Evolutionary conservation across 257 asterid genomes (phyloP).

Genomic region (Nicotiana obtusifolia): DNA sequence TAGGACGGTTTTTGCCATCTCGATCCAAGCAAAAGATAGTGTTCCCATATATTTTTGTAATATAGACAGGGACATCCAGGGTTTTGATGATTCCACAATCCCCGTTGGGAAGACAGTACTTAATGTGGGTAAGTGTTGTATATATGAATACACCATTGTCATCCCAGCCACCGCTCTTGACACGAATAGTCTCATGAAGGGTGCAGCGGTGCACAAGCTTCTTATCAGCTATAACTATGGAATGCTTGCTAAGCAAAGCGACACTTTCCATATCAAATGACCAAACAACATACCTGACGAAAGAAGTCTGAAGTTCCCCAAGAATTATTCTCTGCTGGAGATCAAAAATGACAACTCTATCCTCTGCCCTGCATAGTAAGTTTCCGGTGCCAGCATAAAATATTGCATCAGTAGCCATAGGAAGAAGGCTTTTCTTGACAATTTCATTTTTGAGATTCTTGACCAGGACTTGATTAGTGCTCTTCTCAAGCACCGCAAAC

Average conservation of each 20-base stretch:
- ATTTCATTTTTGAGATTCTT: slow-evolving; percentile 78
- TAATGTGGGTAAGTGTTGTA: slow-evolving; percentile 87
- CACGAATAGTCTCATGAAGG: slow-evolving; percentile 95
- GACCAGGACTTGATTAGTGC: slow-evolving; percentile 69
- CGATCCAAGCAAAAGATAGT: slow-evolving; percentile 95
- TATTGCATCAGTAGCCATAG: slow-evolving; percentile 80
- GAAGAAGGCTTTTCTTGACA: slow-evolving; percentile 64
- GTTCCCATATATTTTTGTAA: slow-evolving; percentile 76
- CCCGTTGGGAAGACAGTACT: slow-evolving; percentile 95
- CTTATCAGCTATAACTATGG: slow-evolving; percentile 87
- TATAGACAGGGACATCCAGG: slow-evolving; percentile 80
- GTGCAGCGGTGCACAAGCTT: slow-evolving; percentile 91
- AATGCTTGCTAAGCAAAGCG: slow-evolving; percentile 91
- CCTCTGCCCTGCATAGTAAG: slow-evolving; percentile 94
- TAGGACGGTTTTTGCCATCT: slow-evolving; percentile 86
- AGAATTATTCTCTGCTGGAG: slow-evolving; percentile 78
- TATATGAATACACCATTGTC: slow-evolving; percentile 92
- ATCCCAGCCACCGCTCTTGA: slow-evolving; percentile 98
- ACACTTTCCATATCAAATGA: slow-evolving; percentile 92
- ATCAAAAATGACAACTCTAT: slow-evolving; percentile 82
- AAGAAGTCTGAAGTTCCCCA: slow-evolving; percentile 86
- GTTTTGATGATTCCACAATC: slow-evolving; percentile 95
- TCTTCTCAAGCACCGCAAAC: slow-evolving; percentile 93
- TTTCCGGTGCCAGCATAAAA: slow-evolving; percentile 97
- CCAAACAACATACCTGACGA: slow-evolving; percentile 85